Conservation (phyloP, 139 green algal species). For the Tetradesmus lagerheimii region DNA sequence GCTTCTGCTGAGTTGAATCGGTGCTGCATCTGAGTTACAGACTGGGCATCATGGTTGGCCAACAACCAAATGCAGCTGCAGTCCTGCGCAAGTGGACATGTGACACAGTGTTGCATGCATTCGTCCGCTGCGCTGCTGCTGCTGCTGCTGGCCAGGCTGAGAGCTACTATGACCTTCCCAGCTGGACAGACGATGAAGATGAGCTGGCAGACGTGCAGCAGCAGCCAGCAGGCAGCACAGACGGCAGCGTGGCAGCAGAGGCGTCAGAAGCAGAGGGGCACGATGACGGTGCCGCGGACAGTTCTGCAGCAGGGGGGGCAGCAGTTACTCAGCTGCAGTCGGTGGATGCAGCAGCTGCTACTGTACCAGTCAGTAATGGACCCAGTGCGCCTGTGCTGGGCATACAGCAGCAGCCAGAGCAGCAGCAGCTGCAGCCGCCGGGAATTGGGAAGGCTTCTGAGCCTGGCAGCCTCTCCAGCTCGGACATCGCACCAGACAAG, state of each 20-base stretch:
- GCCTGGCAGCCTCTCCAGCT: background rate
- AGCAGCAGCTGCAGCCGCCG: background rate
- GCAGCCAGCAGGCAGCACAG: background rate
- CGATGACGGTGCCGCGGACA: background rate
- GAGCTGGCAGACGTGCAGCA: background rate
- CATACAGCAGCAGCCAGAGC: background rate
- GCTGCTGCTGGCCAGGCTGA: conserved; percentile 11
- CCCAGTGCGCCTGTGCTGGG: background rate
- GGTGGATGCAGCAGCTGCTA: no score
- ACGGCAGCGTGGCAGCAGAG: background rate
- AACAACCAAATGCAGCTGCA: no score
- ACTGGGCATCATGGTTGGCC: no score
- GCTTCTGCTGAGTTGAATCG: no score
- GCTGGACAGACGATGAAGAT: conserved; percentile 19
- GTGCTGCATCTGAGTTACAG: no score
- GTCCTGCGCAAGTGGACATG: no score
- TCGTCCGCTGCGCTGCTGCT: background rate
- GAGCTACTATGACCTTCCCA: conserved; percentile 33
- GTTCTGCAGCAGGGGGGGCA: background rate
- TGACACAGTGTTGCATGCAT: background rate
- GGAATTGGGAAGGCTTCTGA: background rate
- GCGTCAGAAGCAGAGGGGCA: background rate
- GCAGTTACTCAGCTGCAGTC: background rate
- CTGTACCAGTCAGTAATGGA: no score
- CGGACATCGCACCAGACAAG: background rate